Base-by-base conservation (phyloP, 2,329 filamentous ascomycete genomes). In the Diaporthe eres region DNA sequence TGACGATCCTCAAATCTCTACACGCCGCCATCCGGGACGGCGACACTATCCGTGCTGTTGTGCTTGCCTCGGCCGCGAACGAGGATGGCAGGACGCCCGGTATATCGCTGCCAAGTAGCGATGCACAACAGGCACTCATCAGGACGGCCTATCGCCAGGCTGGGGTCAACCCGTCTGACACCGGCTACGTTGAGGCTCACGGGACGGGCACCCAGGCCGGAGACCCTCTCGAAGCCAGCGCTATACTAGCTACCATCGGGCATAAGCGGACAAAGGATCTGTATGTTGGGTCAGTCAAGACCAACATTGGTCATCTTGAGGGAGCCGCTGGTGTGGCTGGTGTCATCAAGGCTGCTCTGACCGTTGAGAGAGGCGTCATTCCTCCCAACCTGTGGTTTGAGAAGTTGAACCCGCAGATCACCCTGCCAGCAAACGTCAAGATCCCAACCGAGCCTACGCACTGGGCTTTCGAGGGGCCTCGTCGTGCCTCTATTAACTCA, bases 1-100 rank as follows among this genome's bases (percentile, higher is more conserved):
- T 83, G 7, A 74, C 86, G 7, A 77, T 87, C 0, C 67, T 89
- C 1, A 88, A 88, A 78, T 81, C 80, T 0, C 79, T 88, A 0
- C 78, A 80, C 10, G 82, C 84, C 42, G 87, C 87, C 1, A 53
- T 88, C 5, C 77, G 78, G 13, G 85, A 85, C 51, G 83, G 84
- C 6, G 85, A 88, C 78, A 80, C 80, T 0, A 81, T 84, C 39
- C 79, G 80, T 22, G 79, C 79, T 15, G 78, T 84, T 0, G 80
- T 86, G 42, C 78, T 81, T 2, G 80, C 76, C 6, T 82, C 80
- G 0, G 81, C 75, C 2, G 55, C 80, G 10, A 85, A 85, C 72
- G 79, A 81, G 44, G 85, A 88, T 75, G 87, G 87, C 10, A 80
- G 71, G 0, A 80, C 80, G 0, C 65, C 65, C 0, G 84, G 84